Evolutionary conservation across 495 filamentous ascomycete genomes (phyloP), one percentile per base, ranked within the genome.

Genomic region (Hypoxylon lienhwacheense): DNA sequence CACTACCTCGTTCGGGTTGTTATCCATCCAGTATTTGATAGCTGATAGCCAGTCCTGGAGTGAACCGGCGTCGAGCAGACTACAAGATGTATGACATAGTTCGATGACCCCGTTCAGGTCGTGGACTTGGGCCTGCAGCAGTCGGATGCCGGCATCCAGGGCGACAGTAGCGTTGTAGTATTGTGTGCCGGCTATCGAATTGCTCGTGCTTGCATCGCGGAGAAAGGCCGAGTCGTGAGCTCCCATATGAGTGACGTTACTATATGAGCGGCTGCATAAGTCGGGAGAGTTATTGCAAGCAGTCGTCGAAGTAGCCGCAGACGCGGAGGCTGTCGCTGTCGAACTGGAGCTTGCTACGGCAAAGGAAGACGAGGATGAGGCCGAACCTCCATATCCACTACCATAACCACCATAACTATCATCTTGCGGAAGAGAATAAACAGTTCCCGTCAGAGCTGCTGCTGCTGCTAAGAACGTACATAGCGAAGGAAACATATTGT

Each of bases 91-190:
- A 63, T 89, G 86, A 64, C 87, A 89, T 33, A 89, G 72, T 17
- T 77, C 65, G 26, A 87, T 70, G 1, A 71, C 73, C n/a, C 72
- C 73, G 14, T 77, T 59, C 29, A 62, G 40, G 20, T 74, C 54
- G 70, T 90, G 85, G 6, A 87, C 83, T 65, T 91, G 86, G 14
- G 73, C 84, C 63, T 88, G 84, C 1, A 90, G 71, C 24, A 87
- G 79, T 6, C 87, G 81, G 49, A 90, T 77, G 7, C 87, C 87
- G 15, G 83, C 78, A 21, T 83, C 76, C 2, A 90, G 76, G 31
- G 87, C 84, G 0, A 74, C 70, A n/a, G 80, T 82, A 20, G 85
- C 76, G 58, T 82, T 77, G 67, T 80, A 77, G 61, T 77, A 84
- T 61, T 89, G 87, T 56, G 89, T 88, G 2, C 85, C 83, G 12